Percentiles rank a stretch among this genome's conserved stretches.
phyloP scores from a whole-genome alignment of 352 stramenopile genomes.

The Pseudoperonospora humuli region DNA sequence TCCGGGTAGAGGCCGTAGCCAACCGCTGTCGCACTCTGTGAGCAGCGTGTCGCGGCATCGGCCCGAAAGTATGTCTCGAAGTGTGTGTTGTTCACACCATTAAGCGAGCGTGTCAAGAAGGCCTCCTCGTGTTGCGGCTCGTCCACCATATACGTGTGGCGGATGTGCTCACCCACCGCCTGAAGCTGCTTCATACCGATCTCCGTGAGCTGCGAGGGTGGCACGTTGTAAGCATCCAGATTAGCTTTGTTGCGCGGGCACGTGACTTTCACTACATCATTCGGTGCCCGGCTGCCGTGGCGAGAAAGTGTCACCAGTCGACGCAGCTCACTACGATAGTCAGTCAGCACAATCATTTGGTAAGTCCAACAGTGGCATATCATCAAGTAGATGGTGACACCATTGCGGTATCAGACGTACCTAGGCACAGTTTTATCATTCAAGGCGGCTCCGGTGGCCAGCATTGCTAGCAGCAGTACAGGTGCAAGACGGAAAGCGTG shows the following conservation, averaged over 20 bases:
- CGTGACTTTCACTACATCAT: conserved; percentile 43
- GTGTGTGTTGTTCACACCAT: conserved; percentile 62
- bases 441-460: conserved; percentile 6
- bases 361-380: background rate
- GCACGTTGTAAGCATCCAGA: conserved; percentile 68
- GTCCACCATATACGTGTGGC: conserved; percentile 53
- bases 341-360: background rate
- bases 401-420: conserved; percentile 7
- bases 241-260: conserved; percentile 68
- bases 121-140: conserved; percentile 29
- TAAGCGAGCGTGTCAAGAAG: conserved; percentile 65
- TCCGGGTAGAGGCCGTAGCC: conserved; percentile 78
- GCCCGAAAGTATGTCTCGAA: conserved; percentile 84
- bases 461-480: conserved; percentile 10
- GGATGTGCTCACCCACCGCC: conserved; percentile 57
- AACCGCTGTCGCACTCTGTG: conserved; percentile 65
- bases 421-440: conserved; percentile 9
- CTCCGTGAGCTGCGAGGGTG: conserved; percentile 74
- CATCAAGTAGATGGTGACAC: too few species aligned
- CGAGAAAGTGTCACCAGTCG: conserved; percentile 71
- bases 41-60: conserved; percentile 71
- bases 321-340: conserved; percentile 46
- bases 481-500: conserved; percentile 6
- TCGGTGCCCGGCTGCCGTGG: conserved; percentile 73
- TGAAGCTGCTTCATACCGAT: conserved; percentile 75